A percentile compares a stretch with the other conserved stretches of the same genome.
Conservation (phyloP, 306 rosid species). For the Citrullus colocynthis region DNA sequence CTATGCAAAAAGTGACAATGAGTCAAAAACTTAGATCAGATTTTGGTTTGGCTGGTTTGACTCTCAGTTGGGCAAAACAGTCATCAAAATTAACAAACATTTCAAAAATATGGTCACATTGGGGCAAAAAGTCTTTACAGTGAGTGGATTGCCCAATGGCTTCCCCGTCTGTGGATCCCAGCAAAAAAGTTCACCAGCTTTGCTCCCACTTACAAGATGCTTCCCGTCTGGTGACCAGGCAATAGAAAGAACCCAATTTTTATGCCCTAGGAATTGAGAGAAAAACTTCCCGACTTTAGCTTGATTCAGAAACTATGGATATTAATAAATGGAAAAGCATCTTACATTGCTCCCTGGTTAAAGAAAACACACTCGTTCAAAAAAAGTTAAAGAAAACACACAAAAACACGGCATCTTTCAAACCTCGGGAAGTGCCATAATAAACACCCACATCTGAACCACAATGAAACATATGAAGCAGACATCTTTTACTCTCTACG, state of each 20-base stretch:
- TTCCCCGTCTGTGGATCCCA: slow-evolving; percentile 94
- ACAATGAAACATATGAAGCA: not conserved
- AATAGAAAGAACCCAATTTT: slow-evolving; percentile 87
- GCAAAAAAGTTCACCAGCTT: slow-evolving; percentile 72
- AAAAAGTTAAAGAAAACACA: not conserved
- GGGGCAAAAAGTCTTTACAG: slow-evolving; percentile 22
- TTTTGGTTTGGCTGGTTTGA: not conserved
- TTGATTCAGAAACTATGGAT: not conserved
- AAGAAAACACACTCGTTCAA: not conserved
- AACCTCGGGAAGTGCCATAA: not conserved
- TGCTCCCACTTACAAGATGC: slow-evolving; percentile 94
- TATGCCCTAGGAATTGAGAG: slow-evolving; percentile 52
- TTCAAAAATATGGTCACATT: not conserved
- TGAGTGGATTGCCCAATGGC: slow-evolving; percentile 51
- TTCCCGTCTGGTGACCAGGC: slow-evolving; percentile 94
- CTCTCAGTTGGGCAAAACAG: not conserved
- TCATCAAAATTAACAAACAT: not conserved
- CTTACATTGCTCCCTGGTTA: not conserved
- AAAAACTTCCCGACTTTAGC: not conserved
- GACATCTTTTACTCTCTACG: not conserved
- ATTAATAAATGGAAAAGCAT: not conserved
- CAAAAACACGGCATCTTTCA: not conserved
- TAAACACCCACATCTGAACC: not conserved
- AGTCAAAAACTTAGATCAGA: not conserved
- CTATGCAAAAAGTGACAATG: not conserved